Conservation (phyloP, 441 rosid species). For the Geranium incanum region DNA sequence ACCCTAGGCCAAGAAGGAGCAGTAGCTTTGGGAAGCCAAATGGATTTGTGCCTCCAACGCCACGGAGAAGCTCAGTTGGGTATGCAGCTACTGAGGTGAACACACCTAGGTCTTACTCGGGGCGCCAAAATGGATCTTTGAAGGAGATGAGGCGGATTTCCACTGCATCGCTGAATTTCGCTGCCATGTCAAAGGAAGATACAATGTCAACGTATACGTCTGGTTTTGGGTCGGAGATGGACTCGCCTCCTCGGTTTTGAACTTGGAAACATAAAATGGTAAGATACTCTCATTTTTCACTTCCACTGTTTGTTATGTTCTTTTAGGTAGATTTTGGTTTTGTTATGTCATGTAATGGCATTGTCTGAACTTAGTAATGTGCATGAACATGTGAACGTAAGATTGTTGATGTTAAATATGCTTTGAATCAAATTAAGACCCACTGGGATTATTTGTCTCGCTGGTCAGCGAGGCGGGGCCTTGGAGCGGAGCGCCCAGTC, state of each 20-base stretch:
- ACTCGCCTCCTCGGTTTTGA: slow-evolving; percentile 66
- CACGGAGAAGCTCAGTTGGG: slow-evolving; percentile 70
- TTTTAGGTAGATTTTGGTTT: no score
- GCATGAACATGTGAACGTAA: background rate
- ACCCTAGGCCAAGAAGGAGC: slow-evolving; percentile 79
- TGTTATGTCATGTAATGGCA: no score
- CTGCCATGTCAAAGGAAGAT: slow-evolving; percentile 79
- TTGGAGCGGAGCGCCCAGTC: no score
- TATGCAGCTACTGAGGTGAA: slow-evolving; percentile 53
- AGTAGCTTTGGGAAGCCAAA: slow-evolving; percentile 74
- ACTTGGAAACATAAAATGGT: slow-evolving; percentile 25
- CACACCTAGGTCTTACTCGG: slow-evolving; percentile 72
- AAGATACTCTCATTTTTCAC: slow-evolving; percentile 7
- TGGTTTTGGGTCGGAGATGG: slow-evolving; percentile 71
- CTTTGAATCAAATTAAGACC: no score
- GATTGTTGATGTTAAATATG: no score
- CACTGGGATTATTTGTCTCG: no score
- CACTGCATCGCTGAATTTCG: slow-evolving; percentile 73
- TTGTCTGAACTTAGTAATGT: background rate
- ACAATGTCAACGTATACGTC: slow-evolving; percentile 80
- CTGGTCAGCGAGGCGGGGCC: no score
- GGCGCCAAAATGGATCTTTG: slow-evolving; percentile 80
- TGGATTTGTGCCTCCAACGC: slow-evolving; percentile 79
- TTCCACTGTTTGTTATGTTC: background rate
- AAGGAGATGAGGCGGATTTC: slow-evolving; percentile 83